Evolutionary conservation across 2,329 filamentous ascomycete species (phyloP), one percentile per base, ranked within the genome.

Genomic region (Fusarium tupiense): DNA sequence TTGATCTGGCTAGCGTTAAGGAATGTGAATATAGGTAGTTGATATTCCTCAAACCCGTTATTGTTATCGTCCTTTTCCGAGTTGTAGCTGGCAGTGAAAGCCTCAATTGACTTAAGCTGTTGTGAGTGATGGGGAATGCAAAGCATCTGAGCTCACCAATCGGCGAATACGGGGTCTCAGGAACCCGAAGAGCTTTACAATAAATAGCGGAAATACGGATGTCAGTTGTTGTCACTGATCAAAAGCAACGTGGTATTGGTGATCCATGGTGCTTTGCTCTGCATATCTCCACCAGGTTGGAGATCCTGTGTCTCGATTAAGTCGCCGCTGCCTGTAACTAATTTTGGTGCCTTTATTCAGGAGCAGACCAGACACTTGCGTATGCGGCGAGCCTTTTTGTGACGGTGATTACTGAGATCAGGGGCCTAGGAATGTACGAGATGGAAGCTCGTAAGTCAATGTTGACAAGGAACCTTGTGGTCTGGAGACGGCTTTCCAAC

Each of bases 251-350:
- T 29, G 35, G 52, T 31, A 56, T 56, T 22, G 24, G n/a, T 31
- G 52, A 49, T 58, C 33, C 26, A 64, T 57, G 61, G 46, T 37
- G 54, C 54, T 69, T 63, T 57, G 29, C 44, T 46, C 47, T 41
- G 38, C 40, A 40, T 65, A 22, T 49, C 59, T 50, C 29, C 22
- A 40, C 65, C 49, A 52, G 49, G 66, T 61, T 53, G 40, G 31
- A 44, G 43, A 38, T 52, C 33, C 43, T 38, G 41, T 29, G 20
- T 38, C 24, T 54, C 20, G 40, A 56, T 49, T 9, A 20, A 53
- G 64, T 47, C 52, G 53, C 43, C 49, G 17, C 29, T 53, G 47
- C 41, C 37, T 50, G 31, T 46, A 26, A n/a, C 35, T 50, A 52
- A 60, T 71, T 43, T 33, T 22, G 66, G 17, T 64, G 37, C 35